Base-by-base conservation (phyloP, 169 alveolate genomes). In the Cryptosporidium ryanae region DNA sequence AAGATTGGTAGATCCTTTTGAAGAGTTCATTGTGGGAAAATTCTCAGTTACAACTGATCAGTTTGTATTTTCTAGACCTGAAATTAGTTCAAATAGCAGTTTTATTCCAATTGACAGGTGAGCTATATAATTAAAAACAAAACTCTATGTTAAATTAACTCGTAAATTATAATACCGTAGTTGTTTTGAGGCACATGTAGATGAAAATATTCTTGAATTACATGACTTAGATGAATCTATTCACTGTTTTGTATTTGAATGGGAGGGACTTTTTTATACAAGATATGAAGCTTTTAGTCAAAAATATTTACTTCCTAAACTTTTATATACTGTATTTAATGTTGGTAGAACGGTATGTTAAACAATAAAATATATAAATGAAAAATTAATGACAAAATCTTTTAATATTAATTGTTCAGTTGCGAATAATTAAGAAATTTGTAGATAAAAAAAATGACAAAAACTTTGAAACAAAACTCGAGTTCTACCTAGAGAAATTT, bases 221-320 rank as follows among this genome's bases (percentile, higher is more conserved):
- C 32, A 32, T 50, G 7, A 48, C n/a, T 44, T n/a, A 31, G 84
- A 50, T n/a, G 84, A 70, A 17, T 32, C 57, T n/a, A 50, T 34
- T 18, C 84, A 70, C 15, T 50, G 84, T 13, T 64, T 38, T 0
- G 21, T 52, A 15, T 70, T 70, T 27, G 84, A 70, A 54, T 70
- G 84, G 84, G 84, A 70, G 6, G 84, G 84, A 6, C 84, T 70
- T n/a, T 70, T 70, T 54, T 70, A 70, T 25, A 55, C 55, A 23
- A 70, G 84, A 32, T 55, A 31, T 54, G 84, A 70, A 38, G 49
- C 84, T 7, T 70, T 70, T n/a, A 70, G 67, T 15, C 50, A 70
- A 25, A 70, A 70, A 48, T 54, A 50, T 18, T 55, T 70, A 27
- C 21, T 50, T 18, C 23, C 59, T 34, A 70, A 70, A 66, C 29